Evolutionary conservation across 2,329 filamentous ascomycete genomes (phyloP).

Genomic region (Cercospora zeae-maydis): DNA sequence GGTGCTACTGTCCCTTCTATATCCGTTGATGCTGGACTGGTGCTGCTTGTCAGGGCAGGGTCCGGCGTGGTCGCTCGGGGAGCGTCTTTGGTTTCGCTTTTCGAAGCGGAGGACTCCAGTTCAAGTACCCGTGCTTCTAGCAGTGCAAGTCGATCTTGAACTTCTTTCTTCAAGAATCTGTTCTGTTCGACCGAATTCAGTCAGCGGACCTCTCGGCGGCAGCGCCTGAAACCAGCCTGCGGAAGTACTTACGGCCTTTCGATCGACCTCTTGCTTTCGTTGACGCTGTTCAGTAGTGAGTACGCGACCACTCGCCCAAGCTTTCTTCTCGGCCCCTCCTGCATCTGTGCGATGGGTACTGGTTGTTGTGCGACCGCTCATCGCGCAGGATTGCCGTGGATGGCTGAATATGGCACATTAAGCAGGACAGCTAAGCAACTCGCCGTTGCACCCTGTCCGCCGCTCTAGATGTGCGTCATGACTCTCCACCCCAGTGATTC

Average conservation of each 20-base stretch:
- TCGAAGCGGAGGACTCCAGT: constrained; percentile 12
- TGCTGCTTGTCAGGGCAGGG: not conserved
- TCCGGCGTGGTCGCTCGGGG: not conserved
- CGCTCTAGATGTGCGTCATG: not conserved
- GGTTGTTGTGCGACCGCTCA: constrained; percentile 25
- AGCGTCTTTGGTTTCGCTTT: not conserved
- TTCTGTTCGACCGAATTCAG: not conserved
- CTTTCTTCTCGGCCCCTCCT: constrained; percentile 21
- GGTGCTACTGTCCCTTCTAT: constrained; percentile 1
- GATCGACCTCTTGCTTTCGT: constrained; percentile 26
- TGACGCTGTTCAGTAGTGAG: constrained; percentile 26
- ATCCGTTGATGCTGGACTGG: constrained; percentile 9
- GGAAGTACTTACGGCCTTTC: constrained; percentile 16
- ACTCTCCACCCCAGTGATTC: not conserved
- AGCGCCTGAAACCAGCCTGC: not conserved
- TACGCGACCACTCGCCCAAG: constrained; percentile 26
- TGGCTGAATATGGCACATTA: not conserved
- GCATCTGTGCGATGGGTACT: constrained; percentile 14
- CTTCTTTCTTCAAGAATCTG: constrained; percentile 27
- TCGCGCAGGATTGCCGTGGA: constrained; percentile 5
- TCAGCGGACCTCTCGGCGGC: not conserved
- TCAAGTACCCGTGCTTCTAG: constrained; percentile 23
- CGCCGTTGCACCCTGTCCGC: not conserved
- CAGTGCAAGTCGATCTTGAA: constrained; percentile 23
- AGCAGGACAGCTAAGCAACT: constrained; percentile 2